These are phyloP conservation scores for Rhytidhysteron rufulum DNA, from an alignment of 2,329 filamentous ascomycete species.

Conservation along the genomic window DNA sequence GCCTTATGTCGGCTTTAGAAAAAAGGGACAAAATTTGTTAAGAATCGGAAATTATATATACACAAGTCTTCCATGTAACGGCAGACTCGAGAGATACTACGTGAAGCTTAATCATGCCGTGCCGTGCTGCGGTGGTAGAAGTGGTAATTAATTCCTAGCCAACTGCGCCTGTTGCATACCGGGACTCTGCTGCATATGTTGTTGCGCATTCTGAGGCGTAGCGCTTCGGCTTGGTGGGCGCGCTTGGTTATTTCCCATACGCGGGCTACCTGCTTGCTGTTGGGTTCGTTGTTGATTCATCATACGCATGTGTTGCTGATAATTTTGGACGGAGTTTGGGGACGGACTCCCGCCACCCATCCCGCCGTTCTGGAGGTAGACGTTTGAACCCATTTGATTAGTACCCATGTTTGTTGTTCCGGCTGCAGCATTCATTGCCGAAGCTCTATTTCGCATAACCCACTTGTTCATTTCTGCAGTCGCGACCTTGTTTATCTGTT, in stretches of 20 bases:
- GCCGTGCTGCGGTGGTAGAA: no score
- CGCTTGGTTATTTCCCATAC: conserved; percentile 17
- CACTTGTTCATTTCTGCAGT: conserved; percentile 30
- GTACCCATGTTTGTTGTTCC: conserved; percentile 28
- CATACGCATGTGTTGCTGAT: conserved; percentile 34
- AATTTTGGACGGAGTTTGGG: conserved; percentile 32
- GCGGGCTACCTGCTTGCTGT: conserved; percentile 25
- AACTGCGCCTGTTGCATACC: conserved; percentile 29
- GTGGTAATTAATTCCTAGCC: conserved; percentile 7
- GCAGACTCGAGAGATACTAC: no score
- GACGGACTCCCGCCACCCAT: conserved; percentile 25
- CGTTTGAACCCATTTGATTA: conserved; percentile 29
- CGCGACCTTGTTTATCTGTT: conserved; percentile 31
- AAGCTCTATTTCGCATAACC: conserved; percentile 27
- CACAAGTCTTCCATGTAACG: no score
- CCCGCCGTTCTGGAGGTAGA: conserved; percentile 29
- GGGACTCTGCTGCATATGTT: conserved; percentile 28
- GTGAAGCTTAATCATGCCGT: no score
- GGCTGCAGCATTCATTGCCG: conserved; percentile 32
- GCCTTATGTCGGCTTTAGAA: no score
- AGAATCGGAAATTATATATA: no score
- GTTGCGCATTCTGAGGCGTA: conserved; percentile 32
- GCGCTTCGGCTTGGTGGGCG: conserved; percentile 33
- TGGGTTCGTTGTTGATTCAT: conserved; percentile 28
- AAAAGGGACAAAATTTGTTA: no score